A percentile compares a stretch with the other conserved stretches of the same genome.
phyloP scores from a whole-genome alignment of 768 basidiomycete species.

The Suillus plorans region DNA sequence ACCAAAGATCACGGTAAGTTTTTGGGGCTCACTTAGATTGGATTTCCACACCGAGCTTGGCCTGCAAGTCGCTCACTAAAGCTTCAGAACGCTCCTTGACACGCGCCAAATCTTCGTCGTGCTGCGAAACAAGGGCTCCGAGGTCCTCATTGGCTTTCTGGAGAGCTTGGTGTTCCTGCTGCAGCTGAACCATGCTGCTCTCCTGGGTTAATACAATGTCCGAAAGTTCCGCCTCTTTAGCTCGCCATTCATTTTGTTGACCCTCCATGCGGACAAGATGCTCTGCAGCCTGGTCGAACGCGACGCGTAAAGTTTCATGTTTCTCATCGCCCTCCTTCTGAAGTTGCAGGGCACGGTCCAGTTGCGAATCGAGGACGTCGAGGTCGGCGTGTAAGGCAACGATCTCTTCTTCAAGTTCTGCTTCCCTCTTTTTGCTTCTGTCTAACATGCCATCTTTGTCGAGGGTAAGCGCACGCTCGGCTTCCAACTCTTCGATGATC shows the following conservation, averaged over 20 bases:
- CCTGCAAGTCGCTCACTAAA: constrained; percentile 64
- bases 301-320: constrained; percentile 63
- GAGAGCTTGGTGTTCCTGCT: constrained; percentile 59
- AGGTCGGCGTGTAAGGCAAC: constrained; percentile 77
- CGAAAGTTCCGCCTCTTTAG: constrained; percentile 61
- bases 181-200: constrained; percentile 56
- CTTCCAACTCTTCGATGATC: constrained; percentile 78
- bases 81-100: constrained; percentile 74
- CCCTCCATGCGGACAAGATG: constrained; percentile 81
- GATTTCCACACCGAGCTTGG: constrained; percentile 63
- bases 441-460: constrained; percentile 86
- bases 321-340: constrained; percentile 83
- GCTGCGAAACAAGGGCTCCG: constrained; percentile 62
- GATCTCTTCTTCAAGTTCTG: constrained; percentile 84
- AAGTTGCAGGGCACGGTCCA: constrained; percentile 73
- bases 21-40: constrained; percentile 52
- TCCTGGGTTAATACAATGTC: constrained; percentile 59
- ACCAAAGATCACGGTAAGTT: background rate
- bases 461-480: constrained; percentile 72
- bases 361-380: constrained; percentile 80
- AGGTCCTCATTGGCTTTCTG: constrained; percentile 69
- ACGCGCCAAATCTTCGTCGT: constrained; percentile 77
- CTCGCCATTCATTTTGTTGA: constrained; percentile 67
- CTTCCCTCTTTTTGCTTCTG: constrained; percentile 82
- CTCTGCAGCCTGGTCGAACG: constrained; percentile 83